Base-by-base conservation (phyloP, 371 early-diverging fungal species). In the Rhizomucor miehei region DNA sequence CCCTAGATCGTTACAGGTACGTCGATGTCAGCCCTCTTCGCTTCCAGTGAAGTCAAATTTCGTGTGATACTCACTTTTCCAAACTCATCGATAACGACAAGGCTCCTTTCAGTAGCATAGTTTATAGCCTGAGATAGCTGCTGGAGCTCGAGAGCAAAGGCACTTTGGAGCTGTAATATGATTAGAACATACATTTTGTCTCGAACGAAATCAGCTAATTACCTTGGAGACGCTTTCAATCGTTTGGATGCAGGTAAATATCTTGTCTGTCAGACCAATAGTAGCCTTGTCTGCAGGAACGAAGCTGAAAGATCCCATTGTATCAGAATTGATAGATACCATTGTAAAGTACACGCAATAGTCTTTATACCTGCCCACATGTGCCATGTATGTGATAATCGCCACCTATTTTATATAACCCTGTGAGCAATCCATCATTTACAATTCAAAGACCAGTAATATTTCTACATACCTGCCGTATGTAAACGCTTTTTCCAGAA, bases 181-280 rank as follows among this genome's bases (percentile, higher is more conserved):
- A 3, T 13, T 16, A 36, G 6, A 6, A 19, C 36, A 17, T 46
- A 43, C 41, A 3, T 38, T 17, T 34, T 17, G 14, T 51, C 19
- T 37, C n/a, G 3, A 9, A 13, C 23, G 1, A 9, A 0, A 38
- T 10, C 20, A 6, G 13, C 34, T 20, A 10, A 17, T 38, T 59
- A 69, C 79, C 60, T 63, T 65, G 0, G 81, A 76, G 3, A 80
- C 73, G 0, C 81, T 80, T 50, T 85, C 86, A 21, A 68, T 61
- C 5, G 84, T 81, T 43, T 81, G 81, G 16, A 80, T 54, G 51
- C 99, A 81, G 12, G 95, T 84, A 62, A 91, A 92, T n/a, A 99
- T 80, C 47, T 82, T 82, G 61, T 99, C 95, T 0, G 93, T 89
- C 0, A 99, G 71, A 0, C 96, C 94, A 47, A 99, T 71, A 3